These are phyloP conservation scores for Venturia pyrina DNA, from an alignment of 2,329 filamentous ascomycete species.

Conservation along the genomic window DNA sequence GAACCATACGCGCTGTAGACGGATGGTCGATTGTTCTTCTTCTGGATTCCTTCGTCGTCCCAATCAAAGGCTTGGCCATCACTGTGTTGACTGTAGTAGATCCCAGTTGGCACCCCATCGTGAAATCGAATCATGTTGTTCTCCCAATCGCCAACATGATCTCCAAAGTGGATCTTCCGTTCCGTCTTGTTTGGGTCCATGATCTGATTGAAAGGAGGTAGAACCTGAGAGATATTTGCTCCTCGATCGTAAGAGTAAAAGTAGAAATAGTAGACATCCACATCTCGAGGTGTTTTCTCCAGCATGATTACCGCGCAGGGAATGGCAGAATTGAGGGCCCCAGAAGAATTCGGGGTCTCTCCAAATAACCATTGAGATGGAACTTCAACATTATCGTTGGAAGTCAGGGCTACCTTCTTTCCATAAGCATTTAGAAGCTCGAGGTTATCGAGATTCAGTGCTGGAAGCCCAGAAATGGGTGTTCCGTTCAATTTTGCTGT, in stretches of 20 bases:
- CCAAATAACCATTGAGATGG: slow-evolving; percentile 39
- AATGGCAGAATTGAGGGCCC: slow-evolving; percentile 40
- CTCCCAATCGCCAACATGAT: slow-evolving; percentile 55
- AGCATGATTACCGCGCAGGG: slow-evolving; percentile 47
- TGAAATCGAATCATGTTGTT: slow-evolving; percentile 63
- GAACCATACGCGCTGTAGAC: slow-evolving; percentile 51
- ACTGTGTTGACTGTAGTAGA: slow-evolving; percentile 56
- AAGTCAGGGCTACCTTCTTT: slow-evolving; percentile 32
- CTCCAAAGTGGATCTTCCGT: slow-evolving; percentile 61
- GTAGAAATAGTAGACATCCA: slow-evolving; percentile 56
- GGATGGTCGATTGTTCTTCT: slow-evolving; percentile 38
- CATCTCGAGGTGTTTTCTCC: slow-evolving; percentile 41
- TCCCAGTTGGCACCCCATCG: slow-evolving; percentile 41
- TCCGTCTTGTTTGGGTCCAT: slow-evolving; percentile 60
- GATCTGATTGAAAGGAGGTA: slow-evolving; percentile 29
- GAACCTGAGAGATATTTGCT: slow-evolving; percentile 36
- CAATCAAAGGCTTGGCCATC: slow-evolving; percentile 56
- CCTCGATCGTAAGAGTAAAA: slow-evolving; percentile 51
- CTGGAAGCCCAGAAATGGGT: slow-evolving; percentile 19
- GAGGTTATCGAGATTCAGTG: slow-evolving; percentile 34
- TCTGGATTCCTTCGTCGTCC: slow-evolving; percentile 51
- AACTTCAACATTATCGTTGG: slow-evolving; percentile 30
- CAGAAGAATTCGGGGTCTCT: slow-evolving; percentile 39
- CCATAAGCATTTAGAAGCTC: slow-evolving; percentile 28
- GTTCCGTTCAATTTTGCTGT: slow-evolving; percentile 28